phyloP scores from a whole-genome alignment of 768 basidiomycete species.

The Leccinum broughii region DNA sequence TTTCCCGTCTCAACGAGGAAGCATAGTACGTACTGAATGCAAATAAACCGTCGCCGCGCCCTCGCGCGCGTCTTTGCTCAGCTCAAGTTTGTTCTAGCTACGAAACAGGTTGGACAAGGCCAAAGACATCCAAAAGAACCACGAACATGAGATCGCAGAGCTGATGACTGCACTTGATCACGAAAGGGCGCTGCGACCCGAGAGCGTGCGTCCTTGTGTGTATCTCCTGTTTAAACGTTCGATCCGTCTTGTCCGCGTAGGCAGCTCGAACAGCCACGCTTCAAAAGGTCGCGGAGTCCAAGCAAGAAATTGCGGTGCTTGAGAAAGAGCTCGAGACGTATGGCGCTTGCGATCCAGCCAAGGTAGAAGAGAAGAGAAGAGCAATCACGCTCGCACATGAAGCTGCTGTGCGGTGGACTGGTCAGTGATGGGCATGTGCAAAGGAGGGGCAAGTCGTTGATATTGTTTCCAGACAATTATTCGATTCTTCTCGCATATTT shows the following conservation, averaged over 20 bases:
- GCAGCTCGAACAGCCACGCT: constrained; percentile 55
- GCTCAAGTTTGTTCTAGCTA: constrained; percentile 40
- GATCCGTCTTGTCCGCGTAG: constrained; percentile 38
- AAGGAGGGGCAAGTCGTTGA: constrained; percentile 3
- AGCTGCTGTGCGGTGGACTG: constrained; percentile 86
- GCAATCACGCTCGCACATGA: constrained; percentile 79
- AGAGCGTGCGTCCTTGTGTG: constrained; percentile 46
- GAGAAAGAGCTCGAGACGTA: constrained; percentile 74
- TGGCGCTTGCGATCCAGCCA: constrained; percentile 81
- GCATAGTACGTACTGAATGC: constrained; percentile 49
- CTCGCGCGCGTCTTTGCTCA: constrained; percentile 2
- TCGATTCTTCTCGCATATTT: constrained; percentile 63
- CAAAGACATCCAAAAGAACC: constrained; percentile 44
- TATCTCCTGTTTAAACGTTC: background rate
- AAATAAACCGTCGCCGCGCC: background rate
- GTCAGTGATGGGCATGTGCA: constrained; percentile 45
- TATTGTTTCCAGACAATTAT: constrained; percentile 59
- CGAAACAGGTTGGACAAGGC: constrained; percentile 54
- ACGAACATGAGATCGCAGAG: constrained; percentile 52
- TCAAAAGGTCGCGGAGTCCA: constrained; percentile 46
- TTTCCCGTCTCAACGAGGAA: constrained; percentile 87
- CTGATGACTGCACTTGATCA: constrained; percentile 45
- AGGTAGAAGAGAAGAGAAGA: constrained; percentile 73
- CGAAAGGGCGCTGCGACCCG: constrained; percentile 55
- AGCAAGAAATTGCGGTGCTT: constrained; percentile 49